Evolutionary conservation across 192 early-diverging fungal genomes (phyloP), one percentile per base, ranked within the genome.

Genomic region (Linnemannia exigua): DNA sequence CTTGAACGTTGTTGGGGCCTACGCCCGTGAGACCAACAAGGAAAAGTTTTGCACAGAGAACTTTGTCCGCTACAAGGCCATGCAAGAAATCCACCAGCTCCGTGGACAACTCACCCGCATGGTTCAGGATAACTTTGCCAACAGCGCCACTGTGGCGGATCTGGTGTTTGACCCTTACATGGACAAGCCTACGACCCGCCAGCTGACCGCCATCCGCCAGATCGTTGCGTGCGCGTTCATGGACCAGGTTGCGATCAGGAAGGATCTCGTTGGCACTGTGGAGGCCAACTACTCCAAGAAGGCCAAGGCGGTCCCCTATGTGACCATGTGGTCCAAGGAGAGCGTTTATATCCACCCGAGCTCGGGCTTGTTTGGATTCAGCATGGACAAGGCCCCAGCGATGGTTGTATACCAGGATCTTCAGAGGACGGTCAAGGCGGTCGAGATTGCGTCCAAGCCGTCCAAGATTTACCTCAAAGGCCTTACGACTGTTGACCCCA

Each of bases 211-310:
- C 9, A 88, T 99, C 20, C 94, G 95, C 17, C 98, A 99, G 87
- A 92, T 99, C 61, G 81, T 99, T 6, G 89, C 98, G 3, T 92
- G 96, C 3, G 97, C 97, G 1, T 99, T 96, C 70, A 92, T 97
- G 69, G 99, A 99, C 79, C 95, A 95, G 12, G 92, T 99, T n/a
- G 99, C 99, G 1, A 88, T 94, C 67, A 93, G 96, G 3, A 92
- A 91, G 77, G 97, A 98, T 67, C 87, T 96, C n/a, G 92, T 96
- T 35, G 93, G 90, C 14, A 38, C 84, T 4, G 79, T 74, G 74
- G 93, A 82, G 87, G 90, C 77, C 71, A 92, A 91, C 77, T 88
- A 88, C 46, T 88, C 89, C 72, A 84, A 87, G 77, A 79, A 81
- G 67, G 80, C 84, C 36, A 88, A 86, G 75, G 86, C 89, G 19